Base-by-base conservation (phyloP, 441 rosid species). In the Pelargonium cotyledonis region DNA sequence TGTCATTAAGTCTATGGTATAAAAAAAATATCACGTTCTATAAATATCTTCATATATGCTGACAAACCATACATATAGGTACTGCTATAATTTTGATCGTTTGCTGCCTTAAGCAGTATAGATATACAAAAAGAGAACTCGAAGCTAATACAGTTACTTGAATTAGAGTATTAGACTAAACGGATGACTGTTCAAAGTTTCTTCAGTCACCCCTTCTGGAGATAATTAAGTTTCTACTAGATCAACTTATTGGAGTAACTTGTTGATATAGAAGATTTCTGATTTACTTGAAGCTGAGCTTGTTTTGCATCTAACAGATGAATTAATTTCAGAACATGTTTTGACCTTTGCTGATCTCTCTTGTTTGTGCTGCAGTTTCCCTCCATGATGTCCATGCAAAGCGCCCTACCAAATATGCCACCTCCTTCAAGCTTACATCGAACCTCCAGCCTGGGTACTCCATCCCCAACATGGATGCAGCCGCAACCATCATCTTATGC, bases 361-460 rank as follows among this genome's bases (percentile, higher is more conserved):
- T 47, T 70, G 60, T 69, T 67, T 70, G 8, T 66, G 69, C 15
- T 89, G 80, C 74, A 84, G 91, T 95, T 90, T 75, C 94, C 94
- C 81, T 84, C 92, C 72, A 82, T 91, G 90, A 80, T 73, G 29
- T 62, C 96, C 71, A 75, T 86, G 74, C 94, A 86, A 79, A 77
- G 86, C 69, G 87, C 88, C 64, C 74, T 89, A 68, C 95, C 86
- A 63, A 84, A 69, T 73, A 44, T 75, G 65, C 77, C 84, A 40
- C 84, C 85, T 41, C 76, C 86, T 74, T 65, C 87, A 10, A 81
- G 85, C 51, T 66, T 86, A 23, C 68, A 78, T 65, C 85, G 8
- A 61, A 47, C 85, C 44, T 70, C 91, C 65, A 71, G 82, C 69
- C 78, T 82, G 70, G 89, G 81, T 29, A 31, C 79, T 69, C 81